Percentiles rank a stretch among this genome's conserved stretches.
phyloP scores from a whole-genome alignment of 495 filamentous ascomycete species.

The Cercophora sp. region DNA sequence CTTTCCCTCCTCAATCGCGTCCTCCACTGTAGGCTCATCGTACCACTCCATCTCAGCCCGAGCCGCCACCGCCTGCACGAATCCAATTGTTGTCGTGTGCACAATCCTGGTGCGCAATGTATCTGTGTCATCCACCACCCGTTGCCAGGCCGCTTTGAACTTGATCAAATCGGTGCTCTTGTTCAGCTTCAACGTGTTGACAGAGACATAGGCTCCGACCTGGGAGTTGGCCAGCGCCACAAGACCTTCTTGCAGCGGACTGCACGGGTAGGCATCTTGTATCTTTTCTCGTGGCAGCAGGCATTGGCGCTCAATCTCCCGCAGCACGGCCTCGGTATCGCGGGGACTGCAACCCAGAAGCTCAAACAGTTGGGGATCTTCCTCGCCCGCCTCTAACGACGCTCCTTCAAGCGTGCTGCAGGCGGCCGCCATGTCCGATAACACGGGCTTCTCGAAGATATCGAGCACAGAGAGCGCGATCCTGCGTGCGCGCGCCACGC shows the following conservation, averaged over 20 bases:
- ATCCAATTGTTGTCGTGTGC: slow-evolving; percentile 11
- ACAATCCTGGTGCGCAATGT: slow-evolving; percentile 68
- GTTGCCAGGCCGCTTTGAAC: slow-evolving; percentile 49
- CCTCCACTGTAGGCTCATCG: slow-evolving; percentile 12
- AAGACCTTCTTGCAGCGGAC: slow-evolving; percentile 50
- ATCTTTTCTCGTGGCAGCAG: slow-evolving; percentile 38
- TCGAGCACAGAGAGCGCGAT: slow-evolving; percentile 32
- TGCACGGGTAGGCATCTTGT: slow-evolving; percentile 59
- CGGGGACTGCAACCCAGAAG: slow-evolving; percentile 34
- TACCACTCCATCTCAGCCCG: slow-evolving; percentile 17
- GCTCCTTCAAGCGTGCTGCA: background rate
- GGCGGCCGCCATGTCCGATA: slow-evolving; percentile 24
- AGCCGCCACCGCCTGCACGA: slow-evolving; percentile 21
- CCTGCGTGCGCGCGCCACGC: slow-evolving; percentile 28
- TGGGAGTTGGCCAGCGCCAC: slow-evolving; percentile 41
- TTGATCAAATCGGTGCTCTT: slow-evolving; percentile 33
- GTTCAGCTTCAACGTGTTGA: slow-evolving; percentile 42
- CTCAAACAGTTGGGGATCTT: slow-evolving; percentile 39
- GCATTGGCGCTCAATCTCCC: slow-evolving; percentile 46
- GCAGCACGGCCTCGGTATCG: slow-evolving; percentile 25
- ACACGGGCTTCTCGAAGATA: slow-evolving; percentile 33
- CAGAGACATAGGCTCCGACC: slow-evolving; percentile 37
- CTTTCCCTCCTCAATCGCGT: slow-evolving; percentile 15
- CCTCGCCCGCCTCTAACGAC: background rate
- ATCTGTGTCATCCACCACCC: slow-evolving; percentile 50